Conservation (phyloP, 352 stramenopile genomes). For the Pythium rishiriense region DNA sequence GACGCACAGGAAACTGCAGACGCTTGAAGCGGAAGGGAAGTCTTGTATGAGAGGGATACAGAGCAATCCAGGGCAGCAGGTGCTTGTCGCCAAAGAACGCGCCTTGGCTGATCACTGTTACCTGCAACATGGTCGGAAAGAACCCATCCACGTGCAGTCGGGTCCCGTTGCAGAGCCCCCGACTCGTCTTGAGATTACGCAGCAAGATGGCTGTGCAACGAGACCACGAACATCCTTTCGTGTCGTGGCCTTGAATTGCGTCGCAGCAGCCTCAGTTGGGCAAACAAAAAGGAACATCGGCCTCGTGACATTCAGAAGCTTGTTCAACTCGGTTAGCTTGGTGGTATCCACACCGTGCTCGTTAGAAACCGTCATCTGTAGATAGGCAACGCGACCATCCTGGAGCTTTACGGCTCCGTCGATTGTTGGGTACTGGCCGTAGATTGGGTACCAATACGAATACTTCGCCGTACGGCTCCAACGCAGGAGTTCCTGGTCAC, state of each 20-base stretch:
- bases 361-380: constrained; percentile 18
- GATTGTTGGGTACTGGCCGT: constrained; percentile 28
- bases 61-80: constrained; percentile 24
- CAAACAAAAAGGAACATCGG: constrained; percentile 1
- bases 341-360: constrained; percentile 9
- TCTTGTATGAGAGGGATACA: constrained; percentile 17
- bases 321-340: constrained; percentile 8
- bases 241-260: too few relatives aligned
- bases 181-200: constrained; percentile 18
- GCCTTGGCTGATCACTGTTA: constrained; percentile 21
- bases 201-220: constrained; percentile 22
- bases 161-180: constrained; percentile 28
- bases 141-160: constrained; percentile 14
- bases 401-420: constrained; percentile 27
- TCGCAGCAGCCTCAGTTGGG: not conserved
- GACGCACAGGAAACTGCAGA: constrained; percentile 26
- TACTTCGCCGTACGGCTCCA: constrained; percentile 14
- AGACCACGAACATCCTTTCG: too few relatives aligned
- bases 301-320: not conserved
- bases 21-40: constrained; percentile 25
- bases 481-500: not conserved
- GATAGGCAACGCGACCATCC: constrained; percentile 20
- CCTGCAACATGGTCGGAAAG: constrained; percentile 16
- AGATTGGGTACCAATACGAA: constrained; percentile 28
- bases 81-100: constrained; percentile 9